phyloP scores from a whole-genome alignment of 225 moss, liverwort and hornwort genomes.

The Straminergon stramineum region DNA sequence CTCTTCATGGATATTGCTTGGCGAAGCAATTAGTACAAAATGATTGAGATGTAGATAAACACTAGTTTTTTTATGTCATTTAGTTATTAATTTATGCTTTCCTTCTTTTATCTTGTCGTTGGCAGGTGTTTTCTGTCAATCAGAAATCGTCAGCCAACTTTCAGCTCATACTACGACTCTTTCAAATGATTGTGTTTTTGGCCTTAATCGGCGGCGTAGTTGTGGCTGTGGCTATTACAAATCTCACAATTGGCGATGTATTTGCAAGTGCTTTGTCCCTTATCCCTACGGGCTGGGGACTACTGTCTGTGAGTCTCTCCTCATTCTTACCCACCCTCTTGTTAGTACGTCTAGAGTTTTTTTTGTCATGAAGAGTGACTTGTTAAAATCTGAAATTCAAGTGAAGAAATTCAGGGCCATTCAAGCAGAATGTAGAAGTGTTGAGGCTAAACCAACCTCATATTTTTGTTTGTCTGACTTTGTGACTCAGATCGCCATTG shows the following conservation, averaged over 20 bases:
- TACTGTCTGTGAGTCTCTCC: slow-evolving; percentile 36
- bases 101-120: background rate
- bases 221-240: slow-evolving; percentile 33
- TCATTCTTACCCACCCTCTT: background rate
- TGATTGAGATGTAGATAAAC: background rate
- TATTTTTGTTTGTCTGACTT: background rate
- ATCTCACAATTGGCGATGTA: slow-evolving; percentile 47
- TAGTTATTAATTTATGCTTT: background rate
- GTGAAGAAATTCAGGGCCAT: background rate
- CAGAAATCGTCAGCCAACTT: slow-evolving; percentile 45
- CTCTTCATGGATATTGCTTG: background rate
- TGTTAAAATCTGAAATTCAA: background rate
- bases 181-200: slow-evolving; percentile 46
- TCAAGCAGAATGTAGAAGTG: background rate
- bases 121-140: slow-evolving; percentile 43
- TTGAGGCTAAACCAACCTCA: background rate
- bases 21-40: background rate
- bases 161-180: slow-evolving; percentile 35
- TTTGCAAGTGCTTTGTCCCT: slow-evolving; percentile 47
- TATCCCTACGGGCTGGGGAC: slow-evolving; percentile 60
- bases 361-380: background rate
- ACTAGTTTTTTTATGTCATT: background rate
- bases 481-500: slow-evolving; percentile 41
- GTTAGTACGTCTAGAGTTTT: background rate
- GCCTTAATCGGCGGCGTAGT: slow-evolving; percentile 20